phyloP scores from a whole-genome alignment of 2,329 filamentous ascomycete genomes.

The Colletotrichum limetticola region DNA sequence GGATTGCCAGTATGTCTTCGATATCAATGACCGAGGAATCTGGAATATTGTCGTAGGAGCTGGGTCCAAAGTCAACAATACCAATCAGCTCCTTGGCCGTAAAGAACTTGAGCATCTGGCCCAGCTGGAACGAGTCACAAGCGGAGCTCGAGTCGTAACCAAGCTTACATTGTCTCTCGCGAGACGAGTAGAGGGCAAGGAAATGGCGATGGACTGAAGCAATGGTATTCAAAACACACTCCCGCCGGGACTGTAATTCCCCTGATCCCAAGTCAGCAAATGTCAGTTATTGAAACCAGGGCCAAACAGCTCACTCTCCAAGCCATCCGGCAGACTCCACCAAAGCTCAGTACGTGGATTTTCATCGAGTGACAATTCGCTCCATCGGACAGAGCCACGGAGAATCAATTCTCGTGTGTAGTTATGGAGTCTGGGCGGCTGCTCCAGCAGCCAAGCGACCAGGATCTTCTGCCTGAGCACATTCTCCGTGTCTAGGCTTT shows the following conservation, averaged over 20 bases:
- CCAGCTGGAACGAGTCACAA: conserved; percentile 83
- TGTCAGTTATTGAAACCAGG: not conserved
- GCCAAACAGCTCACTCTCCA: conserved; percentile 67
- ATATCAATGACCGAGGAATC: conserved; percentile 70
- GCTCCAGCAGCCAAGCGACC: conserved; percentile 72
- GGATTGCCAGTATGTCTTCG: conserved; percentile 65
- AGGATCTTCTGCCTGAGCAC: conserved; percentile 76
- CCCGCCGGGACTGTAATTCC: conserved; percentile 74
- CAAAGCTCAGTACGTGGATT: conserved; percentile 59
- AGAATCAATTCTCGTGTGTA: conserved; percentile 74
- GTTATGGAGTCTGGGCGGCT: conserved; percentile 67
- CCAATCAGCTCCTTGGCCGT: conserved; percentile 68
- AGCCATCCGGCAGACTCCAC: conserved; percentile 77
- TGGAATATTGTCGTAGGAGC: conserved; percentile 55
- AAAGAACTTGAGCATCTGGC: conserved; percentile 81
- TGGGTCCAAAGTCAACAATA: conserved; percentile 65
- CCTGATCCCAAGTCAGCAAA: conserved; percentile 50
- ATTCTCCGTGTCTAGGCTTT: conserved; percentile 67
- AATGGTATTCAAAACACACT: conserved; percentile 74
- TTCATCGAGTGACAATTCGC: conserved; percentile 48
- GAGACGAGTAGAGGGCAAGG: conserved; percentile 73
- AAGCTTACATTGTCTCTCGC: conserved; percentile 75
- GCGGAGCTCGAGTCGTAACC: conserved; percentile 78
- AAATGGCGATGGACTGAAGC: conserved; percentile 78
- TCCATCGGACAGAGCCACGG: conserved; percentile 72